These are phyloP conservation scores for Rosa hybrid DNA, from an alignment of 331 rosid species.

Conservation along the genomic window DNA sequence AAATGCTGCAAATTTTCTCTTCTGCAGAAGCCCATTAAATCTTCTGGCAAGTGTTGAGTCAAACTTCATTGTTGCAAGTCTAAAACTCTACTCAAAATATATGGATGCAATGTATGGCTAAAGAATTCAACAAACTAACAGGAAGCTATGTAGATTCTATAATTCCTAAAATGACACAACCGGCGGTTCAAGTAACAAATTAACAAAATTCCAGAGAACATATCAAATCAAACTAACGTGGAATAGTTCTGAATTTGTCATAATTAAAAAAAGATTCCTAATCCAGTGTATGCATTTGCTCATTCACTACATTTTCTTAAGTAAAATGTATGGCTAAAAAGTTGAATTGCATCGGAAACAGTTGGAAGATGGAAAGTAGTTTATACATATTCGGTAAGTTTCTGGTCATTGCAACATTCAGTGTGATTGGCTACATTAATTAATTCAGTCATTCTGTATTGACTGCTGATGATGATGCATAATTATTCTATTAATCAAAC, in stretches of 20 bases:
- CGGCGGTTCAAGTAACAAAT: neutral
- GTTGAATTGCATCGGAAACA: neutral
- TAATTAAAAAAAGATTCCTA: neutral
- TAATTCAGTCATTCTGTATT: neutral
- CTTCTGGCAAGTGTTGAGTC: neutral
- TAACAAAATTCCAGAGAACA: neutral
- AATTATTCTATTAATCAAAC: no score
- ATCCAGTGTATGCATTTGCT: neutral
- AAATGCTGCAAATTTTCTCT: neutral
- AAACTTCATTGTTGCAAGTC: neutral
- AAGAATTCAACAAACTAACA: neutral
- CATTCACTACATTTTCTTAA: neutral
- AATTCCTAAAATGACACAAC: neutral
- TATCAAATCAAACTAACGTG: neutral
- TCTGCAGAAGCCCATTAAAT: neutral
- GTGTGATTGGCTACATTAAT: neutral
- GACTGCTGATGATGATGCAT: no score
- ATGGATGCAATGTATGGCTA: neutral
- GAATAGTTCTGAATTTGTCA: neutral
- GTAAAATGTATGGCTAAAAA: neutral
- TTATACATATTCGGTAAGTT: neutral
- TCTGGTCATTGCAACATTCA: neutral
- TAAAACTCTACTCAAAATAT: neutral
- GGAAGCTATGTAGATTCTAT: neutral
- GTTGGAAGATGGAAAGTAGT: neutral